Percentiles rank a stretch among this genome's conserved stretches.
These are phyloP conservation scores for Tuber magnatum DNA, from an alignment of 495 filamentous ascomycete species.

Conservation along the genomic window DNA sequence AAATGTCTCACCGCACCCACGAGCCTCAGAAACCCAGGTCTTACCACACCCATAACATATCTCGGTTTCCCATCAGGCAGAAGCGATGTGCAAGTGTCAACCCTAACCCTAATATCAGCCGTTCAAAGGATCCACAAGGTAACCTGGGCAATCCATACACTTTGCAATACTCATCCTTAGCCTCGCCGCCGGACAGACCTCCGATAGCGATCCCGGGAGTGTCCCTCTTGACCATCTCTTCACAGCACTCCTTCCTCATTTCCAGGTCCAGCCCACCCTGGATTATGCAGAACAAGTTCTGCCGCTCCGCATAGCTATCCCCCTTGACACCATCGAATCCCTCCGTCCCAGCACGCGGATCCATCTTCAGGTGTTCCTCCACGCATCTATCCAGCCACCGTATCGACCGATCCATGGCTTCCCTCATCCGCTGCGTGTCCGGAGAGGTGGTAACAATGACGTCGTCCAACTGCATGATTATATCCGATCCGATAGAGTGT, in stretches of 20 bases:
- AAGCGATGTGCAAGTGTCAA: constrained; percentile 74
- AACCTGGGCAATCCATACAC: constrained; percentile 38
- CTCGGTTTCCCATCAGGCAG: constrained; percentile 85
- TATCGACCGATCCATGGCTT: constrained; percentile 93
- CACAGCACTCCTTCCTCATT: constrained; percentile 73
- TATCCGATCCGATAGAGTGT: constrained; percentile 95
- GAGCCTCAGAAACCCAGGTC: constrained; percentile 25
- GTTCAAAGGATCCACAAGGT: background rate
- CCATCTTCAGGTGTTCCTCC: constrained; percentile 75
- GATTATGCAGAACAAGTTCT: constrained; percentile 99
- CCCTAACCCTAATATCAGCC: constrained; percentile 47
- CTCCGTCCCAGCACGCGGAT: constrained; percentile 35
- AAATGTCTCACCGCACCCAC: background rate
- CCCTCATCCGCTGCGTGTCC: constrained; percentile 73
- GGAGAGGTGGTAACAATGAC: constrained; percentile 93
- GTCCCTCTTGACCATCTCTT: constrained; percentile 81
- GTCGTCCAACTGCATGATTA: constrained; percentile 99
- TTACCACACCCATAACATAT: constrained; percentile 95
- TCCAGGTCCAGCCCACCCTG: constrained; percentile 92
- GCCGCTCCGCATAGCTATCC: constrained; percentile 46
- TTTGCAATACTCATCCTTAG: constrained; percentile 55
- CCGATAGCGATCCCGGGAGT: constrained; percentile 97
- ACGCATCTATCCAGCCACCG: constrained; percentile 98
- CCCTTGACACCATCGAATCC: constrained; percentile 12
- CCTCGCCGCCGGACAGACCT: constrained; percentile 80